Percentiles rank a stretch among this genome's conserved stretches.
Evolutionary conservation across 2,329 filamentous ascomycete genomes (phyloP).

Genomic region (Penicillium rolfsii): DNA sequence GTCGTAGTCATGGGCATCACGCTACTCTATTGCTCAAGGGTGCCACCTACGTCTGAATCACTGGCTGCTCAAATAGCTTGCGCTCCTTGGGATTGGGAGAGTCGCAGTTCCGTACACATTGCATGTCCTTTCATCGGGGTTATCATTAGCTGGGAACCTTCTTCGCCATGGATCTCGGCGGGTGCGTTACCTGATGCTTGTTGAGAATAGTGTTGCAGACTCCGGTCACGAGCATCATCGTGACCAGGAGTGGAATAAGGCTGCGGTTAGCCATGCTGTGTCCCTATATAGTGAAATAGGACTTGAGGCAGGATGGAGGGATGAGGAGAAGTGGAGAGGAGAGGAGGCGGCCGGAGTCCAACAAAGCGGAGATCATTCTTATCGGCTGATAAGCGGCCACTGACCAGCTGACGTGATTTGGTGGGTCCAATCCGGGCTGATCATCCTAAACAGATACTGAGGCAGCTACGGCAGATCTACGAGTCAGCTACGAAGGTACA

Average conservation of each 20-base stretch:
- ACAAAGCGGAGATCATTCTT: conserved; percentile 22
- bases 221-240: conserved; percentile 94
- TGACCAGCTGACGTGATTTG: conserved; percentile 17
- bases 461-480: not conserved
- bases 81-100: conserved; percentile 67
- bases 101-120: conserved; percentile 92
- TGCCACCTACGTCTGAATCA: conserved; percentile 74
- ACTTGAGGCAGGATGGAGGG: conserved; percentile 3
- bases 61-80: conserved; percentile 85
- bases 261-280: conserved; percentile 68
- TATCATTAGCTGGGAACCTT: conserved; percentile 12
- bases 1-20: not conserved
- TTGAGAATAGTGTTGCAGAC: conserved; percentile 97
- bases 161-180: not conserved
- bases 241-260: conserved; percentile 81
- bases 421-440: conserved; percentile 1
- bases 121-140: conserved; percentile 69
- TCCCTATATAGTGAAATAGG: conserved; percentile 4
- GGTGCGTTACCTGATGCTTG: conserved; percentile 78
- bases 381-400: conserved; percentile 14
- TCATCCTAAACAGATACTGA: not conserved
- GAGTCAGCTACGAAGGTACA: not conserved
- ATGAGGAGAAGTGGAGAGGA: conserved; percentile 8
- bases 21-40: not conserved
- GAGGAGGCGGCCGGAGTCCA: conserved; percentile 6